Base-by-base conservation (phyloP, 2,329 filamentous ascomycete genomes). In the Alternaria tenuissima region DNA sequence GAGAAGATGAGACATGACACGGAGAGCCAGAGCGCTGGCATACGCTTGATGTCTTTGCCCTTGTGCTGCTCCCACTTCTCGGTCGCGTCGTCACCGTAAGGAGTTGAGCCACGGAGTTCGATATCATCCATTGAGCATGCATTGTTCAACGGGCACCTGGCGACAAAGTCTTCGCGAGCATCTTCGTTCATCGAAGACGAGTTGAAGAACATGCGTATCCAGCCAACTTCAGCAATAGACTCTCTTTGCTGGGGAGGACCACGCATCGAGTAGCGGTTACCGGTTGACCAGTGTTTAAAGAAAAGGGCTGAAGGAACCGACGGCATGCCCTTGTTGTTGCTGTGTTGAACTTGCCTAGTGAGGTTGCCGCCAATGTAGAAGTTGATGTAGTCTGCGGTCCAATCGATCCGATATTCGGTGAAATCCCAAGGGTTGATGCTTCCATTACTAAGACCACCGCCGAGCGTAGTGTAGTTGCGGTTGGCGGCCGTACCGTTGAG, bases 181-280 rank as follows among this genome's bases (percentile, higher is more conserved):
- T 53, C 54, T 32, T 43, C 54, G 18, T 20, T 81, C 69, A 76
- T 80, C 7, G 76, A 63, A 1, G 82, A 83, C 0, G 81, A 81
- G 63, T 84, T 84, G 76, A 84, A 84, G 66, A 84, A 84, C 28
- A 81, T 71, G n/a, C 82, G 78, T 9, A 81, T 76, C 80, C 81
- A 84, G 7, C 74, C 80, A 32, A 84, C 67, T 24, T 80, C 79
- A 5, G 82, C 82, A 20, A 73, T 66, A 3, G 80, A 78, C n/a
- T 67, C 70, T 20, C 73, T 74, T 16, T 41, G 47, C 2, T 32
- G 39, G 41, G 82, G 82, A 14, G 83, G 83, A 5, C 82, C 82
- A 65, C 80, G 72, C 75, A 81, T 83, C 2, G 74, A 80, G 61
- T 78, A 79, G 12, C 67, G 62, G 61, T 84, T 81, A 9, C 82